These are phyloP conservation scores for Pichia sporocuriosa DNA, from an alignment of 805 yeast genomes.

Conservation along the genomic window DNA sequence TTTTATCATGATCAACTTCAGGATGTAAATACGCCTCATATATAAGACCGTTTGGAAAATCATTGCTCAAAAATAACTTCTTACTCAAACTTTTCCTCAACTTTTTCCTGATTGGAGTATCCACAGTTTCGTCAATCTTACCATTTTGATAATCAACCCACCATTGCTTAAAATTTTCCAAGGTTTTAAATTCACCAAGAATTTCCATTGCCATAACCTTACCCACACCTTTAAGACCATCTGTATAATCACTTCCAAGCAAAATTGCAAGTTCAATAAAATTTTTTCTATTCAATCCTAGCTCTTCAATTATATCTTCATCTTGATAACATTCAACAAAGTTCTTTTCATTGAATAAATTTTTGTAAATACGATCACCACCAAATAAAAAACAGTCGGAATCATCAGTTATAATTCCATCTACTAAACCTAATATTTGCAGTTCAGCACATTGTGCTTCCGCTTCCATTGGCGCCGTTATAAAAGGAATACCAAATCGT, in stretches of 20 bases:
- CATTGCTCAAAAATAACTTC: constrained; percentile 39
- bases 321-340: constrained; percentile 79
- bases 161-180: constrained; percentile 46
- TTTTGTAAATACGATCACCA: constrained; percentile 74
- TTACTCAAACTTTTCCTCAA: constrained; percentile 52
- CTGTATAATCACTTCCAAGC: constrained; percentile 92
- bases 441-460: constrained; percentile 96
- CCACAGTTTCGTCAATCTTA: constrained; percentile 33
- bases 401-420: constrained; percentile 95
- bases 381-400: constrained; percentile 95
- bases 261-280: constrained; percentile 77
- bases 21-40: constrained; percentile 72
- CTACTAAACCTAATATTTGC: constrained; percentile 62
- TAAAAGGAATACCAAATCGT: constrained; percentile 87
- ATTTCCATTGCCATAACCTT: constrained; percentile 91
- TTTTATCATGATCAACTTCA: constrained; percentile 74
- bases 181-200: constrained; percentile 66
- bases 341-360: constrained; percentile 89
- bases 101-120: constrained; percentile 46
- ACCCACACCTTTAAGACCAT: constrained; percentile 88
- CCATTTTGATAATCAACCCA: constrained; percentile 42
- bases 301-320: constrained; percentile 48
- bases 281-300: constrained; percentile 57
- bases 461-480: constrained; percentile 98
- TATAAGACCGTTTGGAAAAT: constrained; percentile 67